Conservation (phyloP, 805 yeast genomes). For the Gaillardinia entomophila region DNA sequence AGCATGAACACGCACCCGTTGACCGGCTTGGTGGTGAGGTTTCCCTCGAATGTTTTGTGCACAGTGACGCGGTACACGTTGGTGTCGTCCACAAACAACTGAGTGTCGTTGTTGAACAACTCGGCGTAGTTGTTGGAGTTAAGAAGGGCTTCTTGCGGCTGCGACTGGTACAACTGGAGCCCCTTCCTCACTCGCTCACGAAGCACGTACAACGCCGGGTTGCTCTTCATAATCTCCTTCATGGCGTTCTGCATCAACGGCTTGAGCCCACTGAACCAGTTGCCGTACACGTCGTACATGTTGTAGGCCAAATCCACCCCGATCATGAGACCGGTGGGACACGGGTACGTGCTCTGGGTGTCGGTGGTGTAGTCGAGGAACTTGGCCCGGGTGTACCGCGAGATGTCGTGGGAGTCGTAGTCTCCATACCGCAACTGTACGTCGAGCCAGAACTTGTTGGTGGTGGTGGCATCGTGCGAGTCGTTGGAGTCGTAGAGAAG, state of each 20-base stretch:
- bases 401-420: slow-evolving; percentile 94
- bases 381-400: slow-evolving; percentile 89
- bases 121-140: slow-evolving; percentile 89
- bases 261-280: slow-evolving; percentile 95
- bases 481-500: slow-evolving; percentile 69
- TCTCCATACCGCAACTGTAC: slow-evolving; percentile 95
- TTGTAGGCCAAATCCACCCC: slow-evolving; percentile 93
- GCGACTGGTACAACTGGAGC: slow-evolving; percentile 86
- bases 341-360: slow-evolving; percentile 78
- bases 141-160: slow-evolving; percentile 86
- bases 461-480: slow-evolving; percentile 47
- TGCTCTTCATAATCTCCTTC: slow-evolving; percentile 90
- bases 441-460: slow-evolving; percentile 87
- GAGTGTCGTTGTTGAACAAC: slow-evolving; percentile 75
- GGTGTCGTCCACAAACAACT: slow-evolving; percentile 86
- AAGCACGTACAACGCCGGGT: slow-evolving; percentile 86
- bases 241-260: slow-evolving; percentile 85
- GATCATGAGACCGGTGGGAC: slow-evolving; percentile 86
- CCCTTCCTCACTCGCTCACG: slow-evolving; percentile 94
- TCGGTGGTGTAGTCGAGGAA: slow-evolving; percentile 91
- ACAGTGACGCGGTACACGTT: slow-evolving; percentile 91
- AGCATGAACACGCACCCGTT: slow-evolving; percentile 90
- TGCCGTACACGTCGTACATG: slow-evolving; percentile 94
- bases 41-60: slow-evolving; percentile 89
- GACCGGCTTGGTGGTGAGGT: slow-evolving; percentile 83